Evolutionary conservation across 169 alveolate species (phyloP), one percentile per base, ranked within the genome.

Genomic region (Eimeria necatrix): DNA sequence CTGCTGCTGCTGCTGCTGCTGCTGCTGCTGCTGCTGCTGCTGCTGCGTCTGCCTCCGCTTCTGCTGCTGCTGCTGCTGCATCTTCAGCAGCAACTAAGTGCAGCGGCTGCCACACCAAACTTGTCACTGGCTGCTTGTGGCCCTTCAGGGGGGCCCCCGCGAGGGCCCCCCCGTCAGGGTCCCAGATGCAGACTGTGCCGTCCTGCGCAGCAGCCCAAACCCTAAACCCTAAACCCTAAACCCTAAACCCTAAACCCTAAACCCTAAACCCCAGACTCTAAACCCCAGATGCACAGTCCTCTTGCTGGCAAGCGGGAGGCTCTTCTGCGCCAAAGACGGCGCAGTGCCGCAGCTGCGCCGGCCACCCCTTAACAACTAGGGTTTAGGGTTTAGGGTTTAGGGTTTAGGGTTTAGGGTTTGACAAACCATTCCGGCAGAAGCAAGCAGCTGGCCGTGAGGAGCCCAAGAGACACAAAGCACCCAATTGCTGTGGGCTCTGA

Each of bases 71-170:
- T 53, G 59, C 74, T 9, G 95, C 60, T 46, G 93, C 71, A 74
- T 64, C 76, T n/a, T 4, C 64, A 48, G 46, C 96, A 53, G 93
- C 96, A 52, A 97, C 88, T 18, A 95, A 86, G 95, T 98, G 99
- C 78, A 99, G 95, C 10, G 99, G 99, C 95, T 98, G 98, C 99
- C 99, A 97, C 53, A 98, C 97, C 41, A 97, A 93, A 61, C 98
- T 91, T 26, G 98, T 98, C 68, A 98, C 97, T 52, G 98, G 97
- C 97, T 97, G 91, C 32, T 91, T 32, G 95, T 97, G 98, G 12
- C 98, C 98, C 81, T 85, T 94, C 46, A 96, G 94, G 12, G 90
- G 94, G 12, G 89, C 51, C 60, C 95, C 73, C 87, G 94, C 64
- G 56, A 61, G 64, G 14, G 93, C 24, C 96, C 89, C 74, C 52